Conservation (phyloP, 208 protist genomes). For the Trypanosoma cruzi region DNA sequence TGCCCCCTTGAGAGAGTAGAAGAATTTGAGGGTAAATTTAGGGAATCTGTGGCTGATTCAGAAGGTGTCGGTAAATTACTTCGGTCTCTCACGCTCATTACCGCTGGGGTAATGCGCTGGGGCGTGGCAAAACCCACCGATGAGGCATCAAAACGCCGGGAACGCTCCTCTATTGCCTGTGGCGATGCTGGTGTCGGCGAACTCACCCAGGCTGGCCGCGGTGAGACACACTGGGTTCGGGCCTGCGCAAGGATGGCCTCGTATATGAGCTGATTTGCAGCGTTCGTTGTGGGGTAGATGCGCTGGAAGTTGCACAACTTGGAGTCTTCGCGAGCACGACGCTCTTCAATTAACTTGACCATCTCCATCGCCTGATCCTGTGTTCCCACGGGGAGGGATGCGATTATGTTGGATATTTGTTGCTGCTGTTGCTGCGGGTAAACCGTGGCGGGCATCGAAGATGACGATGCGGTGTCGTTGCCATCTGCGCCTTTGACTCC, state of each 20-base stretch:
- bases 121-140: neutral
- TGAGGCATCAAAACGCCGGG: constrained; percentile 6
- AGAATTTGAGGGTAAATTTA: neutral
- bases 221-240: constrained; percentile 24
- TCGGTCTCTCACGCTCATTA: neutral
- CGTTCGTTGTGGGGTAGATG: constrained; percentile 76
- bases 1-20: constrained; percentile 3
- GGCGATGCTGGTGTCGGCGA: constrained; percentile 9
- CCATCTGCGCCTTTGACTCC: neutral
- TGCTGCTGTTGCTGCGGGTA: neutral
- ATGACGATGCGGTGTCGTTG: neutral
- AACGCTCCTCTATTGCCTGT: constrained; percentile 22
- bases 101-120: neutral
- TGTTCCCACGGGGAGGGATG: neutral
- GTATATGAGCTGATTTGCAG: constrained; percentile 69
- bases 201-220: neutral
- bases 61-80: neutral
- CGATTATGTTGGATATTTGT: neutral
- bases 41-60: neutral
- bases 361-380: constrained; percentile 7
- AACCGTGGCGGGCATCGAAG: neutral
- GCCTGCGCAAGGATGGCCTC: constrained; percentile 56
- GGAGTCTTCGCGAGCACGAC: constrained; percentile 66
- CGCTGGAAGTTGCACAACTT: constrained; percentile 80
- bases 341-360: constrained; percentile 29